Conservation (phyloP, 352 stramenopile genomes). For the Globisporangium orthogonon region DNA sequence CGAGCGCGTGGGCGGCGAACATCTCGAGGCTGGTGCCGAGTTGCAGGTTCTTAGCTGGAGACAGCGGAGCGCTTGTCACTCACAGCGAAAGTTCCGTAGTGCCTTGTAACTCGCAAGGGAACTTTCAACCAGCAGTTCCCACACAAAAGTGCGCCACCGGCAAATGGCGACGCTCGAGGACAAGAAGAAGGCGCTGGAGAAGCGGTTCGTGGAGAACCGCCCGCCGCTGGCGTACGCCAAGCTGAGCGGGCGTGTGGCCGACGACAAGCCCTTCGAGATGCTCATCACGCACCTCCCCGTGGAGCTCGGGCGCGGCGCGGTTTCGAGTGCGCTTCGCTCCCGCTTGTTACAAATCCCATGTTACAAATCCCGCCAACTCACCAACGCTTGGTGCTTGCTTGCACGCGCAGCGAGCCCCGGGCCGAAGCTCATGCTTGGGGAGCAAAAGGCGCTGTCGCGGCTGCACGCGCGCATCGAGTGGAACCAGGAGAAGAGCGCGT, state of each 20-base stretch:
- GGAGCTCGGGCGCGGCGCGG: constrained; percentile 57
- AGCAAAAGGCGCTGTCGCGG: constrained; percentile 76
- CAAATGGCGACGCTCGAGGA: constrained; percentile 37
- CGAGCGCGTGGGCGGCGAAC: too few species aligned
- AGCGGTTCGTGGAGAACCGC: constrained; percentile 68
- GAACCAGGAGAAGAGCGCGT: constrained; percentile 65
- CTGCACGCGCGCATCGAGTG: constrained; percentile 75
- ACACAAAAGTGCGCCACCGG: not conserved
- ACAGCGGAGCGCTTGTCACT: too few species aligned
- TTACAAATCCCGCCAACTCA: not conserved
- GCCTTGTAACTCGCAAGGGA: too few species aligned
- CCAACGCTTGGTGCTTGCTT: too few species aligned
- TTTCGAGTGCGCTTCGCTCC: constrained; percentile 19
- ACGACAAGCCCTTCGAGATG: constrained; percentile 65
- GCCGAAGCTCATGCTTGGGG: constrained; percentile 54
- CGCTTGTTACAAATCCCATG: not conserved
- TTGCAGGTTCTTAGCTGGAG: too few species aligned
- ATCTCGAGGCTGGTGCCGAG: too few species aligned
- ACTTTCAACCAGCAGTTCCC: too few species aligned
- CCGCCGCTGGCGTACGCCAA: constrained; percentile 80
- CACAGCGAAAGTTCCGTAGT: too few species aligned
- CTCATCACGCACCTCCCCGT: constrained; percentile 71
- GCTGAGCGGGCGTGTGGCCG: constrained; percentile 48
- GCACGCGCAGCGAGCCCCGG: constrained; percentile 21
- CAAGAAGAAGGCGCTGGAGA: constrained; percentile 72